Evolutionary conservation across 2,329 filamentous ascomycete species (phyloP).

Genomic region (Didymella exigua): DNA sequence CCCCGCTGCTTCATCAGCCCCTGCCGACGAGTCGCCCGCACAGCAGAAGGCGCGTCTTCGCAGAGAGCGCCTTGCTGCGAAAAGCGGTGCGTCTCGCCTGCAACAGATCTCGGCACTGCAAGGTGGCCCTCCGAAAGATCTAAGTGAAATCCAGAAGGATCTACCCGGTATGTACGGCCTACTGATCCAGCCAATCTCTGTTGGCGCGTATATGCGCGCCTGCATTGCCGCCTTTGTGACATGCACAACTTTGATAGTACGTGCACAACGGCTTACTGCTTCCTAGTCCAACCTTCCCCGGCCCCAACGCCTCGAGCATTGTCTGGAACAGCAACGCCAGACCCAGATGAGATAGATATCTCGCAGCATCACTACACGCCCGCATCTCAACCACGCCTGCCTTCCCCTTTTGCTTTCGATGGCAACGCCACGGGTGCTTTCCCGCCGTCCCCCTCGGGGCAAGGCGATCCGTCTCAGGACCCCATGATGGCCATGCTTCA

Average conservation of each 20-base stretch:
- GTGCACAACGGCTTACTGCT: conserved; percentile 28
- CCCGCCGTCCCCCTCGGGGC: conserved; percentile 20
- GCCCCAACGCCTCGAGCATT: conserved; percentile 25
- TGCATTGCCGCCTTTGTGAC: neutral
- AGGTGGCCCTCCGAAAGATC: conserved; percentile 56
- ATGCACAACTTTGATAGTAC: neutral
- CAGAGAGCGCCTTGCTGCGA: conserved; percentile 79
- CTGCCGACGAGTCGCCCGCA: conserved; percentile 47
- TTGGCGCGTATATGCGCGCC: neutral
- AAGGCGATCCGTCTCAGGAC: conserved; percentile 55
- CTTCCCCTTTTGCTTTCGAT: conserved; percentile 43
- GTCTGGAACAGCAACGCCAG: conserved; percentile 49
- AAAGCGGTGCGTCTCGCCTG: conserved; percentile 72
- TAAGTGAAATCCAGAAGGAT: conserved; percentile 44
- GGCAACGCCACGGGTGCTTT: conserved; percentile 26
- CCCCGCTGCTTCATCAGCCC: conserved; percentile 22
- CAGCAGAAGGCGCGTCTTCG: conserved; percentile 71
- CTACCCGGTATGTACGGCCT: conserved; percentile 36
- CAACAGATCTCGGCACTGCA: conserved; percentile 74
- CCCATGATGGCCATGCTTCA: conserved; percentile 77
- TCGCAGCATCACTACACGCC: conserved; percentile 74
- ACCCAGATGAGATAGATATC: conserved; percentile 78
- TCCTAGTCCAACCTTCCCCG: conserved; percentile 31
- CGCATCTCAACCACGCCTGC: conserved; percentile 51
- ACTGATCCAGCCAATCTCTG: neutral